These are phyloP conservation scores for Rhizopus microsporus DNA, from an alignment of 371 early-diverging fungal genomes.

Conservation along the genomic window DNA sequence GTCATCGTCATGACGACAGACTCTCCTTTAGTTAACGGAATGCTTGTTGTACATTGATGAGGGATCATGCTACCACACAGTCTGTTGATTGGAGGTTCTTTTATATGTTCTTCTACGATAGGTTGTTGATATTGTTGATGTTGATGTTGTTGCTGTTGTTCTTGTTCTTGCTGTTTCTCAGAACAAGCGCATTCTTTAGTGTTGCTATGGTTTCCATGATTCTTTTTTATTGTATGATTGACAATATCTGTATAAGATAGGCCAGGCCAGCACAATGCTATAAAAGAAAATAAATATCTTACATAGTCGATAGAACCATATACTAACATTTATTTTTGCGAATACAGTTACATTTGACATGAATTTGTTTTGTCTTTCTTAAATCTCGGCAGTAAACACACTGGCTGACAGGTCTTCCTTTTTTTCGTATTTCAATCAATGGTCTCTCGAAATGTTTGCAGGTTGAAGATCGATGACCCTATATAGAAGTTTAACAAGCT, in stretches of 20 bases:
- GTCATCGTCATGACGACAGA: conserved; percentile 41
- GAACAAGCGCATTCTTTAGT: too few relatives aligned
- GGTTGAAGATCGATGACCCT: conserved; percentile 33
- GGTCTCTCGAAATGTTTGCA: conserved; percentile 31
- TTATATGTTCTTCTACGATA: too few relatives aligned
- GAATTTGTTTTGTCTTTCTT: conserved; percentile 27
- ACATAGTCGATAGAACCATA: too few relatives aligned
- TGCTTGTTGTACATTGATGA: conserved; percentile 17
- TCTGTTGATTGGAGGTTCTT: not conserved
- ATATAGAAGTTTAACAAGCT: too few relatives aligned
- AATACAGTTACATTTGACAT: conserved; percentile 40
- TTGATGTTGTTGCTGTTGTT: not conserved
- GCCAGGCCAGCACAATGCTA: too few relatives aligned
- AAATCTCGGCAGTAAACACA: conserved; percentile 37
- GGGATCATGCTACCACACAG: conserved; percentile 31
- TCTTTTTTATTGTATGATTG: too few relatives aligned
- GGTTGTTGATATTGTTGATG: not conserved
- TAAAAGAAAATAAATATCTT: too few relatives aligned
- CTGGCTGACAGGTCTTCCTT: conserved; percentile 37
- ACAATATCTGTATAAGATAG: too few relatives aligned
- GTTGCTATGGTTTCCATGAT: too few relatives aligned
- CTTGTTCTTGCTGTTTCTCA: not conserved
- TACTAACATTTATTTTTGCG: too few relatives aligned
- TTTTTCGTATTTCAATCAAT: conserved; percentile 25
- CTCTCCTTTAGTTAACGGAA: conserved; percentile 9